Conservation (phyloP, 2,329 filamentous ascomycete species). For the Diaporthe velutina region DNA sequence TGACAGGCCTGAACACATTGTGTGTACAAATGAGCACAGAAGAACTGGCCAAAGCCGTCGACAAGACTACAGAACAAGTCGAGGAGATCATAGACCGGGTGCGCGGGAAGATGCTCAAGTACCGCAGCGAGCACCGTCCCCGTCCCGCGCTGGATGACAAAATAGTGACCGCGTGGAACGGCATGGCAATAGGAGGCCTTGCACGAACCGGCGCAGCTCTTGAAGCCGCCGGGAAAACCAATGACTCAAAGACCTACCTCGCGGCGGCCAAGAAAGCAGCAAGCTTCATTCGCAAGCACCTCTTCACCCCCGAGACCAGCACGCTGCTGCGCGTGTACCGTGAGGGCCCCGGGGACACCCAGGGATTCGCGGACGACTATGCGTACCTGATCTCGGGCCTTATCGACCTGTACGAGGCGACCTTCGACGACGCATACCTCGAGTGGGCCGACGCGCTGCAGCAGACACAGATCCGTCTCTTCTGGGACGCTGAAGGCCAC, state of each 20-base stretch:
- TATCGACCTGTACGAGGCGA: slow-evolving; percentile 83
- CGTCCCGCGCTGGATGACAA: slow-evolving; percentile 86
- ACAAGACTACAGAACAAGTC: slow-evolving; percentile 75
- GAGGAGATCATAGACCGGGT: slow-evolving; percentile 74
- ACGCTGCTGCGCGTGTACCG: slow-evolving; percentile 80
- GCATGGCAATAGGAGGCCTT: slow-evolving; percentile 82
- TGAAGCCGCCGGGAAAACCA: slow-evolving; percentile 62
- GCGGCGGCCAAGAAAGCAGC: slow-evolving; percentile 75
- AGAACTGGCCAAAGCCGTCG: slow-evolving; percentile 78
- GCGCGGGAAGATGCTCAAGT: slow-evolving; percentile 73
- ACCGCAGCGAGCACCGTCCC: slow-evolving; percentile 78
- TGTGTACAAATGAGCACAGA: slow-evolving; percentile 74
- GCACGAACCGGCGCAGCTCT: slow-evolving; percentile 76
- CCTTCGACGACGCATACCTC: slow-evolving; percentile 79
- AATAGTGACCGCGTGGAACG: slow-evolving; percentile 88
- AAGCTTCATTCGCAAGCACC: slow-evolving; percentile 75
- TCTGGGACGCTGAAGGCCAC: slow-evolving; percentile 72
- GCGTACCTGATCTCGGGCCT: slow-evolving; percentile 84
- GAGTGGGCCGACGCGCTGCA: slow-evolving; percentile 84
- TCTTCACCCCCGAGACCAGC: slow-evolving; percentile 75
- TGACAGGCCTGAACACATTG: slow-evolving; percentile 88
- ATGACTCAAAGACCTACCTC: slow-evolving; percentile 71
- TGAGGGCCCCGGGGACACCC: slow-evolving; percentile 71
- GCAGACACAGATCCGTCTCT: slow-evolving; percentile 77
- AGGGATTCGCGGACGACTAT: slow-evolving; percentile 90